phyloP scores from a whole-genome alignment of 1,284 basidiomycete genomes.

The Crucibulum cyathiforme region DNA sequence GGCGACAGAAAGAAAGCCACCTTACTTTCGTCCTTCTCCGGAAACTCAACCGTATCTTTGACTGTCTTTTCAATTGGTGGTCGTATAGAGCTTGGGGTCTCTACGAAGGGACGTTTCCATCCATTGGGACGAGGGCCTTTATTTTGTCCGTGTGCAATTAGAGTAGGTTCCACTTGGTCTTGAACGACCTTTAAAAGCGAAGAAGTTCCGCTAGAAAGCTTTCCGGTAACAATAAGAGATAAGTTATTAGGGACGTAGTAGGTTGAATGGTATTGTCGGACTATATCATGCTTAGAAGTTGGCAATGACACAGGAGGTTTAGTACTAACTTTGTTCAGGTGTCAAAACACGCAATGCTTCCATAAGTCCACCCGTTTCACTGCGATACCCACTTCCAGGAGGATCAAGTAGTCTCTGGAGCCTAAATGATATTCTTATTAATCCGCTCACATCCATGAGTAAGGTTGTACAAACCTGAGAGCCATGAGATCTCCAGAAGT shows the following conservation, averaged over 20 bases:
- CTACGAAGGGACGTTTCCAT: slow-evolving; percentile 96
- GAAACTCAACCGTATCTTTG: slow-evolving; percentile 85
- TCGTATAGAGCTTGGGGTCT: slow-evolving; percentile 79
- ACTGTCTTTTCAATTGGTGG: slow-evolving; percentile 60
- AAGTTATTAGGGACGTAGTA: slow-evolving; percentile 98
- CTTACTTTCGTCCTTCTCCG: slow-evolving; percentile 94
- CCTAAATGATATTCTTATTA: slow-evolving; percentile 43
- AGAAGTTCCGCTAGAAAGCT: slow-evolving; percentile 72
- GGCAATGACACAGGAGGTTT: slow-evolving; percentile 2
- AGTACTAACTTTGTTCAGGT: slow-evolving; percentile 83
- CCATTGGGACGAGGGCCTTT: slow-evolving; percentile 71
- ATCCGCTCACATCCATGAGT: not conserved
- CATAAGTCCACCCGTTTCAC: slow-evolving; percentile 98
- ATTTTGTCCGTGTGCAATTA: slow-evolving; percentile 77
- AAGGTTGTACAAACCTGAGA: slow-evolving; percentile 62
- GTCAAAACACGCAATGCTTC: slow-evolving; percentile 86
- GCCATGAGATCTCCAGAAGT: slow-evolving; percentile 91
- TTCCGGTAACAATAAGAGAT: slow-evolving; percentile 82
- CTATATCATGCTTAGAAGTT: slow-evolving; percentile 46
- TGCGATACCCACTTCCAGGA: slow-evolving; percentile 86
- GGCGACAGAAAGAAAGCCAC: slow-evolving; percentile 1
- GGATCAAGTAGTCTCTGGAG: slow-evolving; percentile 85
- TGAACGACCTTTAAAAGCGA: slow-evolving; percentile 81
- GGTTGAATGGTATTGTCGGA: slow-evolving; percentile 87
- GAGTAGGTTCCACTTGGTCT: slow-evolving; percentile 80